Conservation (phyloP, 805 yeast species). For the Saccharomycopsis guyanensis region DNA sequence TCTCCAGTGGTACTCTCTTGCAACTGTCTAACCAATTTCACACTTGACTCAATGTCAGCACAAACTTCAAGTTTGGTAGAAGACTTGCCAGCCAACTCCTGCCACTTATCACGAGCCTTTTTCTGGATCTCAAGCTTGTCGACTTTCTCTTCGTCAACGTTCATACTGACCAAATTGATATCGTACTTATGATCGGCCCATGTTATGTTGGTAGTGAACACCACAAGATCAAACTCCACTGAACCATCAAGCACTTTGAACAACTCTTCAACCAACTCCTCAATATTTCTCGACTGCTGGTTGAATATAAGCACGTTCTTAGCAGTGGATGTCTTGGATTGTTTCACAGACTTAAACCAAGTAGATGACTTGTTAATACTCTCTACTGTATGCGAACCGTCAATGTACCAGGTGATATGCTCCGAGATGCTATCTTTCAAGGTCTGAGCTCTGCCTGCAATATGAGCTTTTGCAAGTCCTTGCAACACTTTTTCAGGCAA, state of each 20-base stretch:
- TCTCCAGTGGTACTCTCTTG: conserved; percentile 21
- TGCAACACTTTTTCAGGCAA: conserved; percentile 43
- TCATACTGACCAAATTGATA: conserved; percentile 78
- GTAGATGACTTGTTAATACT: conserved; percentile 72
- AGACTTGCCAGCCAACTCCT: conserved; percentile 36
- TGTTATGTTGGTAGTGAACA: conserved; percentile 88
- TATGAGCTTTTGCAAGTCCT: conserved; percentile 62
- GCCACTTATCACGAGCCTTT: conserved; percentile 65
- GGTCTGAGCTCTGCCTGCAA: conserved; percentile 97
- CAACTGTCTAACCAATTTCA: conserved; percentile 42
- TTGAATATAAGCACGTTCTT: conserved; percentile 65
- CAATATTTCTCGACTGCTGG: conserved; percentile 89
- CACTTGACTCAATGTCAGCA: conserved; percentile 70
- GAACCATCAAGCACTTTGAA: conserved; percentile 34
- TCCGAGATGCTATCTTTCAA: conserved; percentile 36
- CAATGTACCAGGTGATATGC: conserved; percentile 69
- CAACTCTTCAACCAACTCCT: conserved; percentile 49
- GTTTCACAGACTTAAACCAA: conserved; percentile 49
- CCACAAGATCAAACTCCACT: conserved; percentile 59
- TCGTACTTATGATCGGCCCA: conserved; percentile 79
- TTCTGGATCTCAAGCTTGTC: conserved; percentile 79
- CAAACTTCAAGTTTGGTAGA: conserved; percentile 43
- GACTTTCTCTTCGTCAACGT: conserved; percentile 70
- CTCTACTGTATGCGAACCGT: conserved; percentile 95
- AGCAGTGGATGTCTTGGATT: conserved; percentile 15